These are phyloP conservation scores for Venturia pyrina DNA, from an alignment of 2,329 filamentous ascomycete genomes.

Conservation along the genomic window DNA sequence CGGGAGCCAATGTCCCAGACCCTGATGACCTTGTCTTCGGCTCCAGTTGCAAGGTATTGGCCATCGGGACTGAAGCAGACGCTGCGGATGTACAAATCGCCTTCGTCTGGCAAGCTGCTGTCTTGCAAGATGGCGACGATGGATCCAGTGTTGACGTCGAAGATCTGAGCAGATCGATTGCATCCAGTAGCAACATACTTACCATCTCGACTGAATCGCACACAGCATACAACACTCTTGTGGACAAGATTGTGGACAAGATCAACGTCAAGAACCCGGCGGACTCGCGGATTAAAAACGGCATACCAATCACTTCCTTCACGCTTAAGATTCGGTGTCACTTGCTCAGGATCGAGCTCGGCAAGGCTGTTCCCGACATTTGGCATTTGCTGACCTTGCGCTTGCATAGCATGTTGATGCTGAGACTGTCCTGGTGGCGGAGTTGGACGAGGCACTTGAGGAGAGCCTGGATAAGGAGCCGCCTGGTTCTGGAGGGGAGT, in stretches of 20 bases:
- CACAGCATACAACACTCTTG: conserved; percentile 96
- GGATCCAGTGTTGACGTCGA: conserved; percentile 77
- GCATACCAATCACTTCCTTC: conserved; percentile 89
- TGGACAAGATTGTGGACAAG: conserved; percentile 87
- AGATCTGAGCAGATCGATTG: conserved; percentile 98
- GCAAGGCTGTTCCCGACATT: conserved; percentile 62
- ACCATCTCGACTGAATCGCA: conserved; percentile 90
- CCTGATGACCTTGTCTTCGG: conserved; percentile 93
- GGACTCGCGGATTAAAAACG: conserved; percentile 88
- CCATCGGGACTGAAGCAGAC: conserved; percentile 98
- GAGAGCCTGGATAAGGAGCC: conserved; percentile 80
- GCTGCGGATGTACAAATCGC: conserved; percentile 92
- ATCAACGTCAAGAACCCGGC: conserved; percentile 83
- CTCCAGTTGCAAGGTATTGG: conserved; percentile 85
- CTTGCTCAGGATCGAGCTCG: conserved; percentile 76
- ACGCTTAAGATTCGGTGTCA: conserved; percentile 81
- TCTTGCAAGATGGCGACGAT: conserved; percentile 89
- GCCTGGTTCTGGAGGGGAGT: conserved; percentile 88
- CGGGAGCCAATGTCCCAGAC: conserved; percentile 88
- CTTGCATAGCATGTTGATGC: conserved; percentile 20
- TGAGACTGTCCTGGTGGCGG: conserved; percentile 42
- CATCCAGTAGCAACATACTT: conserved; percentile 95
- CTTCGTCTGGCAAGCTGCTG: conserved; percentile 72
- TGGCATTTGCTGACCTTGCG: conserved; percentile 28
- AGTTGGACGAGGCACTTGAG: conserved; percentile 78